Percentiles rank a stretch among this genome's conserved stretches.
Evolutionary conservation across 2,329 filamentous ascomycete species (phyloP).

Genomic region (Dactylella cylindrospora): DNA sequence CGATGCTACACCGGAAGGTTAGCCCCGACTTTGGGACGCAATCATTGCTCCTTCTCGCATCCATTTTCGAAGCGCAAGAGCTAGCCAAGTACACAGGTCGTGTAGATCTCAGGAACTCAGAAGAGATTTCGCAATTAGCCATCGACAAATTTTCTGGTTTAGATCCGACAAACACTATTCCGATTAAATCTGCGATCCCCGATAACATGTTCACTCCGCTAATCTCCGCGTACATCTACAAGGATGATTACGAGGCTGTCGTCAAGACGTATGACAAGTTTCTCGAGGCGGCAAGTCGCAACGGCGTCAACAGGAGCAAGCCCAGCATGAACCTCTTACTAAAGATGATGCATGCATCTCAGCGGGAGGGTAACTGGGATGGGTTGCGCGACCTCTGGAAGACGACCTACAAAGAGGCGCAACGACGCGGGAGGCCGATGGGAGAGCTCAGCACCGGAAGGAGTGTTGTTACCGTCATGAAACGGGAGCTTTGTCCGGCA

Average conservation of each 20-base stretch:
- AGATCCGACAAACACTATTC: constrained; percentile 45
- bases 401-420: constrained; percentile 22
- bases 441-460: constrained; percentile 23
- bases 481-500: constrained; percentile 32
- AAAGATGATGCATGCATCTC: constrained; percentile 27
- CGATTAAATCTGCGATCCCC: constrained; percentile 46
- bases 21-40: constrained; percentile 44
- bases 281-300: constrained; percentile 3
- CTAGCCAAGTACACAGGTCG: constrained; percentile 21
- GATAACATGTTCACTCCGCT: constrained; percentile 48
- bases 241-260: constrained; percentile 34
- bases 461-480: constrained; percentile 33
- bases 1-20: constrained; percentile 44
- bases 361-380: constrained; percentile 24
- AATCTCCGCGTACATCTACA: constrained; percentile 43
- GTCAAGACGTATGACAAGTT: constrained; percentile 25
- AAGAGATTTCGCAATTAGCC: constrained; percentile 46
- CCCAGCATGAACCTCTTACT: constrained; percentile 36
- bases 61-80: constrained; percentile 41
- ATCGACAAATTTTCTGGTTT: constrained; percentile 45
- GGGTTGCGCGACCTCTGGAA: constrained; percentile 25
- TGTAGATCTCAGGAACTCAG: constrained; percentile 38
- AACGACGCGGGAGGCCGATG: constrained; percentile 17
- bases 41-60: constrained; percentile 36
- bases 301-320: constrained; percentile 16